These are phyloP conservation scores for Pythium aquatile DNA, from an alignment of 352 stramenopile genomes.

Conservation along the genomic window DNA sequence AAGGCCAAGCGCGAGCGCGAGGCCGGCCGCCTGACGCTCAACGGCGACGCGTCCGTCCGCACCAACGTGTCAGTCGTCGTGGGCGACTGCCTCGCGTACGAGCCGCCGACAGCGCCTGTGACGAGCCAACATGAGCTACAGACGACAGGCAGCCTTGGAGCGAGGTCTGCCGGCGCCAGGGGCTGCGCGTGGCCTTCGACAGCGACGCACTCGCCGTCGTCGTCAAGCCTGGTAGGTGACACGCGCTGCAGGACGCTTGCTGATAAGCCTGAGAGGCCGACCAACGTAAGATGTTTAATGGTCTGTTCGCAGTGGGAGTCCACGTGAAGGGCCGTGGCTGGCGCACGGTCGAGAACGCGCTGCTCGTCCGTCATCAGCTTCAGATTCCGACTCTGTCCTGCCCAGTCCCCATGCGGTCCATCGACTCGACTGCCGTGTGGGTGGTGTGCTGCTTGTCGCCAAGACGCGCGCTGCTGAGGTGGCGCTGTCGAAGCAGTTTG, in stretches of 20 bases:
- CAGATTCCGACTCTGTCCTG: conserved; percentile 12
- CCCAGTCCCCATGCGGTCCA: conserved; percentile 46
- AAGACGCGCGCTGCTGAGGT: conserved; percentile 53
- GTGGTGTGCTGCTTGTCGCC: conserved; percentile 55
- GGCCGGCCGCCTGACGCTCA: conserved; percentile 35
- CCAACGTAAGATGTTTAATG: too few relatives aligned
- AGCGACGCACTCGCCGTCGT: conserved; percentile 43
- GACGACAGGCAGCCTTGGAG: conserved; percentile 26
- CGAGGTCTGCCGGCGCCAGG: conserved; percentile 42
- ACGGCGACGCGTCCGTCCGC: conserved; percentile 34
- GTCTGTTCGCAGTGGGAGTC: conserved; percentile 34
- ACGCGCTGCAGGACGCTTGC: not conserved
- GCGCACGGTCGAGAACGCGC: conserved; percentile 46
- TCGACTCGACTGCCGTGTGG: conserved; percentile 59
- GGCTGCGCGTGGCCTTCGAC: conserved; percentile 57
- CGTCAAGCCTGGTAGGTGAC: conserved; percentile 44
- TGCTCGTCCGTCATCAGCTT: conserved; percentile 19
- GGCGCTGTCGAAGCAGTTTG: conserved; percentile 42
- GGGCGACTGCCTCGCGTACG: conserved; percentile 38
- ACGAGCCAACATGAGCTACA: too few relatives aligned
- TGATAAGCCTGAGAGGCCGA: too few relatives aligned
- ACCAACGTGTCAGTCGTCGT: conserved; percentile 33
- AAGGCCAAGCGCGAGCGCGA: conserved; percentile 66
- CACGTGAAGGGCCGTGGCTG: conserved; percentile 59
- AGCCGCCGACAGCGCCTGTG: not conserved